Base-by-base conservation (phyloP, 495 filamentous ascomycete genomes). In the Staphylotrichum tortipilum region DNA sequence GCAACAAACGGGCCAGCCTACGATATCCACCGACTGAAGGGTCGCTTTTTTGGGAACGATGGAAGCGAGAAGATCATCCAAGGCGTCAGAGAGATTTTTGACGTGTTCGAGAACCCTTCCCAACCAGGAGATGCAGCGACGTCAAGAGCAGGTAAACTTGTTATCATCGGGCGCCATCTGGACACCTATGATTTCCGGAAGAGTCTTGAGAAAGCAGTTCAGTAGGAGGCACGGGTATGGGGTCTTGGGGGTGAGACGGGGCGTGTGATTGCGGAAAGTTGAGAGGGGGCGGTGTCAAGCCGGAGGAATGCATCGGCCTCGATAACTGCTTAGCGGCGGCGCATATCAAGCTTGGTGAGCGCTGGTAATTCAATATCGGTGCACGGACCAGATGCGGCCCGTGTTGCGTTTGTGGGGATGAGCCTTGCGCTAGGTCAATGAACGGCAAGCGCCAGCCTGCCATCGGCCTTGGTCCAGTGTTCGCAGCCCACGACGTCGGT, bases 31-130 rank as follows among this genome's bases (percentile, higher is more conserved):
- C 78, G 92, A 4, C 57, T 89, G 24, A 98, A 98, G 65, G 90
- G 88, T 8, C 81, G 84, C 17, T 49, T 95, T 4, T 64, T 72
- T 0, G 61, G 85, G 7, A 55, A 70, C 1, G 74, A 84, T 53
- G 88, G 87, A 0, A 66, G 66, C 3, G 73, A 74, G 26, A 85
- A 83, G 60, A 79, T 97, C 54, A 76, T 96, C 5, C 92, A 98
- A 63, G 92, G 90, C 15, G 92, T 98, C 3, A 73, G 91, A 28
- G 91, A 96, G 47, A 74, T 95, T 7, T 98, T 96, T 61, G 92
- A 97, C 60, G 86, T 97, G 15, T 73, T 87, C 28, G 88, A 94
- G 49, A 70, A 71, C 18, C 70, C 73, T 3, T 57, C 65, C 19
- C 26, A 10, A 5, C 10, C 45, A 55, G 26, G 63, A 58, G 28